These are phyloP conservation scores for Diaporthe humulicola DNA, from an alignment of 2,329 filamentous ascomycete genomes.

Conservation along the genomic window DNA sequence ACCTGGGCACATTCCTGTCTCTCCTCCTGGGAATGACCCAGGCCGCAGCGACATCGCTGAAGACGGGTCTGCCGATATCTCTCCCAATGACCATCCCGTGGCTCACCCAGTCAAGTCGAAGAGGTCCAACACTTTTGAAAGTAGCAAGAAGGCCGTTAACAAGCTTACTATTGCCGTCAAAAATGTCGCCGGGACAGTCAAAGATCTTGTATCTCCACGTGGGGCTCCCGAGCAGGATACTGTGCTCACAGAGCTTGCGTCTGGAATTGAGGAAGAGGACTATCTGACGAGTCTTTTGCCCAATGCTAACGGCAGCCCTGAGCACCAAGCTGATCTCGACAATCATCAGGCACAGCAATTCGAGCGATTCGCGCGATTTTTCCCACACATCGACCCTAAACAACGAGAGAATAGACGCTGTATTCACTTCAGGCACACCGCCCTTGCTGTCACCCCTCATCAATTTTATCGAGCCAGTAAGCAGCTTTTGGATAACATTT, in stretches of 20 bases:
- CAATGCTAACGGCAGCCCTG: background rate
- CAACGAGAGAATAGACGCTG: background rate
- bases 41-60: background rate
- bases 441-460: constrained; percentile 2
- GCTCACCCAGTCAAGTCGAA: background rate
- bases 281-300: background rate
- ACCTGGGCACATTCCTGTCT: background rate
- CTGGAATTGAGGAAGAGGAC: background rate
- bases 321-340: background rate
- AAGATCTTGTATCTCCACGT: background rate
- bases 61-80: too few species aligned
- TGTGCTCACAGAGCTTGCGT: background rate
- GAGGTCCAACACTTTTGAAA: background rate
- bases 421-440: background rate
- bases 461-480: constrained; percentile 14
- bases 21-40: too few species aligned
- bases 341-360: background rate
- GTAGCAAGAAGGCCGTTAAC: background rate
- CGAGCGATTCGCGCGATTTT: background rate
- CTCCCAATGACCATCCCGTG: too few species aligned
- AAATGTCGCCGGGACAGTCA: background rate
- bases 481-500: too few species aligned
- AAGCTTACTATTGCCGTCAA: background rate
- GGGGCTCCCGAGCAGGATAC: background rate
- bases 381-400: background rate